Conservation (phyloP, 1,139 yeast species). For the Suhomyces bolitotheri region DNA sequence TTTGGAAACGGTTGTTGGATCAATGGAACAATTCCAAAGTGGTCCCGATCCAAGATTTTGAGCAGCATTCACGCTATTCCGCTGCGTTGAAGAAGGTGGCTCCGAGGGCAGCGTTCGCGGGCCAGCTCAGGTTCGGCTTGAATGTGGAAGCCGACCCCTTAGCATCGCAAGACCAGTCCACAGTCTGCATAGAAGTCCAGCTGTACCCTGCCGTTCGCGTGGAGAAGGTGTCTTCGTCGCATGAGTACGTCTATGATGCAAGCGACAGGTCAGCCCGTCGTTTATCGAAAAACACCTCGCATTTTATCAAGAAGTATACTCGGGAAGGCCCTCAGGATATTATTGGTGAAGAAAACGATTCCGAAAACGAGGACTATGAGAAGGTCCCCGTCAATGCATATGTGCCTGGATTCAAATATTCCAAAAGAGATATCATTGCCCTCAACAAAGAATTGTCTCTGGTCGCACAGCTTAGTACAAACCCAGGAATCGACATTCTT, state of each 20-base stretch:
- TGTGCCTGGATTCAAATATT: slow-evolving; percentile 61
- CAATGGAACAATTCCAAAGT: slow-evolving; percentile 17
- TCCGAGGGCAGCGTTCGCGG: slow-evolving; percentile 39
- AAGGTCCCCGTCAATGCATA: slow-evolving; percentile 22
- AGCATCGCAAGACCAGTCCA: slow-evolving; percentile 12
- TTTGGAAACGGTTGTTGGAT: slow-evolving; percentile 19
- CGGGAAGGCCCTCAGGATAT: slow-evolving; percentile 16
- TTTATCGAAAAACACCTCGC: slow-evolving; percentile 24
- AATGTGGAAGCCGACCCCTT: slow-evolving; percentile 15
- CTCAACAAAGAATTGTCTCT: slow-evolving; percentile 43
- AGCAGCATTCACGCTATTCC: slow-evolving; percentile 14
- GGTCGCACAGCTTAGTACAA: slow-evolving; percentile 42
- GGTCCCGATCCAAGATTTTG: slow-evolving; percentile 20
- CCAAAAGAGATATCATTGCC: slow-evolving; percentile 48
- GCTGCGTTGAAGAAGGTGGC: slow-evolving; percentile 37
- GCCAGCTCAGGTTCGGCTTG: slow-evolving; percentile 43
- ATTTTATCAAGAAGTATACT: slow-evolving; percentile 22
- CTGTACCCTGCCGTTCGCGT: slow-evolving; percentile 64
- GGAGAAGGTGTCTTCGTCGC: slow-evolving; percentile 38
- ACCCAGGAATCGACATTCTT: slow-evolving; percentile 59
- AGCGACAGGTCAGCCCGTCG: slow-evolving; percentile 11
- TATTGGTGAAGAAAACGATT: slow-evolving; percentile 21
- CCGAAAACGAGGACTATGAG: slow-evolving; percentile 22
- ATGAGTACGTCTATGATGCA: slow-evolving; percentile 29
- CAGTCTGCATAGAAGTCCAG: slow-evolving; percentile 51